Conservation (phyloP, 768 basidiomycete species). For the Naganishia kalamii region DNA sequence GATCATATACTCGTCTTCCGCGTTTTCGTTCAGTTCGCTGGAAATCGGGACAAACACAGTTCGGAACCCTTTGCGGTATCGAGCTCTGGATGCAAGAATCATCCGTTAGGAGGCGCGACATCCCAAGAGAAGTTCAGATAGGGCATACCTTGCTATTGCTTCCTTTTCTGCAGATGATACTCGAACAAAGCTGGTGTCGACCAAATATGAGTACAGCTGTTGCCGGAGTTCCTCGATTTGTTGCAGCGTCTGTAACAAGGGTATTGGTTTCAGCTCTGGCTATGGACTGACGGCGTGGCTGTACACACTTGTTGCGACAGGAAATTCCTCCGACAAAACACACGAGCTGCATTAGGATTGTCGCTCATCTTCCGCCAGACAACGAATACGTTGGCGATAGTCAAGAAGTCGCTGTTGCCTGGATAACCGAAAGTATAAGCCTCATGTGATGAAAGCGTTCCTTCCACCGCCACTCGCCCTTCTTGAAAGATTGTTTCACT, state of each 20-base stretch:
- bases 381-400: constrained; percentile 80
- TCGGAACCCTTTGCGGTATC: constrained; percentile 62
- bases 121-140: no score
- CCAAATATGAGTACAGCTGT: constrained; percentile 79
- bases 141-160: constrained; percentile 66
- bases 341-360: constrained; percentile 57
- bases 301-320: constrained; percentile 68
- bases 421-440: neutral
- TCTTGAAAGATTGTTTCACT: constrained; percentile 71
- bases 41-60: constrained; percentile 74
- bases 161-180: constrained; percentile 61
- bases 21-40: constrained; percentile 61
- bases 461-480: constrained; percentile 52
- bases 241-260: constrained; percentile 63
- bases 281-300: neutral
- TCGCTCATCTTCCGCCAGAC: constrained; percentile 69
- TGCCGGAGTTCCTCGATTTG: constrained; percentile 95
- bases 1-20: constrained; percentile 58
- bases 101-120: constrained; percentile 4
- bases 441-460: neutral
- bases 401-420: constrained; percentile 95
- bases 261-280: neutral
- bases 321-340: constrained; percentile 73
- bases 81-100: constrained; percentile 53
- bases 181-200: constrained; percentile 78